These are phyloP conservation scores for Cutaneotrichosporon dermatis DNA, from an alignment of 1,284 basidiomycete genomes.

Conservation along the genomic window DNA sequence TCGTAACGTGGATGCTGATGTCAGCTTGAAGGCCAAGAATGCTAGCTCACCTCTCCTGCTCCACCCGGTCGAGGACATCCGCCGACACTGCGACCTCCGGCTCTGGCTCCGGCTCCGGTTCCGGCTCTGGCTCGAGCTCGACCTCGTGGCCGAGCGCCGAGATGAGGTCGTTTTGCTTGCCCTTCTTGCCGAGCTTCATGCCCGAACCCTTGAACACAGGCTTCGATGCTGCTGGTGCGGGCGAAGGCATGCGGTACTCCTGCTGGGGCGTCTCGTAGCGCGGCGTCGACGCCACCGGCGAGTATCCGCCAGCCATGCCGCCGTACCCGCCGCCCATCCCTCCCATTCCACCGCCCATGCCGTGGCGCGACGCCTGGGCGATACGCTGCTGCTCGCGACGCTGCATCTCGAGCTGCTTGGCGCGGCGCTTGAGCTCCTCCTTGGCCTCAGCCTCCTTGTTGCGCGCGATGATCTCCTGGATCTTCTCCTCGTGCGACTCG, in stretches of 20 bases:
- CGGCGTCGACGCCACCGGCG: slow-evolving; percentile 52
- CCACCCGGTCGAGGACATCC: slow-evolving; percentile 69
- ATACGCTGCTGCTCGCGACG: slow-evolving; percentile 84
- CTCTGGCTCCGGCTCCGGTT: slow-evolving; percentile 52
- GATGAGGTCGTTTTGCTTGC: slow-evolving; percentile 77
- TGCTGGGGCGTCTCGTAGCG: slow-evolving; percentile 58
- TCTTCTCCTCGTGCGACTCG: slow-evolving; percentile 99
- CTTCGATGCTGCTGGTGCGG: slow-evolving; percentile 55
- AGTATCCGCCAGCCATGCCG: slow-evolving; percentile 53
- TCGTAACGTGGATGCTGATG: slow-evolving; percentile 72
- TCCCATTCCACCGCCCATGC: slow-evolving; percentile 51
- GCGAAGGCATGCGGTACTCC: slow-evolving; percentile 40
- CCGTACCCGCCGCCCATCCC: slow-evolving; percentile 49
- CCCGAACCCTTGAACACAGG: slow-evolving; percentile 91
- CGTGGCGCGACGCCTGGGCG: slow-evolving; percentile 50
- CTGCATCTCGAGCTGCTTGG: slow-evolving; percentile 98
- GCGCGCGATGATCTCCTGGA: slow-evolving; percentile 97
- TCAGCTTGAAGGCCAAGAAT: neutral
- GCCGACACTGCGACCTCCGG: slow-evolving; percentile 49
- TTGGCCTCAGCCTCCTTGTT: slow-evolving; percentile 99
- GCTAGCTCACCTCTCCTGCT: slow-evolving; percentile 63
- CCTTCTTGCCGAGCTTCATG: slow-evolving; percentile 96
- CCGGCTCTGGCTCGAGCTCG: slow-evolving; percentile 50
- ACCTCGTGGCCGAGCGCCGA: slow-evolving; percentile 80
- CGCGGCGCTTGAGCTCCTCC: slow-evolving; percentile 95